Percentiles rank a stretch among this genome's conserved stretches.
These are phyloP conservation scores for Vitis labrusca DNA, from an alignment of 164 flowering plant genomes.

Conservation along the genomic window DNA sequence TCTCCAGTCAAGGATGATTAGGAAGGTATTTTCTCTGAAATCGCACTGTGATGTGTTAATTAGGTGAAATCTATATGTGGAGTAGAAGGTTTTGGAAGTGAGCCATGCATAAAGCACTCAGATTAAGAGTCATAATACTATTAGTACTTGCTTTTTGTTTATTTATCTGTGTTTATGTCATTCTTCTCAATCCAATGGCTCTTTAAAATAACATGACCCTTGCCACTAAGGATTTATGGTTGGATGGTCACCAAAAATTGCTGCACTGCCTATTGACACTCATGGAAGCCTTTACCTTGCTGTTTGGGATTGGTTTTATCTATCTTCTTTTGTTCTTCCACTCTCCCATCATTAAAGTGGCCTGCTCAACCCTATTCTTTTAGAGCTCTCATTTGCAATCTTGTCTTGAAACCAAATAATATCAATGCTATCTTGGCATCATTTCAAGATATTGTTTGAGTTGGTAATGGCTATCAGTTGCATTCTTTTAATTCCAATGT, in stretches of 20 bases:
- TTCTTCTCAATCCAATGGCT: not conserved
- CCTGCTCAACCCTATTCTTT: not conserved
- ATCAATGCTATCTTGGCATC: not conserved
- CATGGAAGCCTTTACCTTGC: not conserved
- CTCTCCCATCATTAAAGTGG: not conserved
- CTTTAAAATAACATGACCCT: not conserved
- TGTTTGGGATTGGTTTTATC: slow-evolving; percentile 1
- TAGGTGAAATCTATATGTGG: not conserved
- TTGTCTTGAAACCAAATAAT: not conserved
- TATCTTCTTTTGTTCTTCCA: not conserved
- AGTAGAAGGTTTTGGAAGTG: not conserved
- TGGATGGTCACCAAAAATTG: not conserved
- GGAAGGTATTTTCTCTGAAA: too few relatives aligned
- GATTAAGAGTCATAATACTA: too few relatives aligned
- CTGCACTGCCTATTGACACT: not conserved
- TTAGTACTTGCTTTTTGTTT: not conserved
- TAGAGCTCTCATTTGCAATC: not conserved
- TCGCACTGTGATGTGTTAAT: not conserved
- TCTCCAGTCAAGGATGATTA: not conserved
- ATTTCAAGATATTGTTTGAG: not conserved
- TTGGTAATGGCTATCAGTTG: not conserved
- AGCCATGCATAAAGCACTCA: too few relatives aligned
- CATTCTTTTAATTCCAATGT: not conserved
- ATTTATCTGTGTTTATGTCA: not conserved
- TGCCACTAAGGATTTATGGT: not conserved